Percentiles rank a stretch among this genome's conserved stretches.
These are phyloP conservation scores for Neonectria punicea DNA, from an alignment of 2,329 filamentous ascomycete genomes.

Conservation along the genomic window DNA sequence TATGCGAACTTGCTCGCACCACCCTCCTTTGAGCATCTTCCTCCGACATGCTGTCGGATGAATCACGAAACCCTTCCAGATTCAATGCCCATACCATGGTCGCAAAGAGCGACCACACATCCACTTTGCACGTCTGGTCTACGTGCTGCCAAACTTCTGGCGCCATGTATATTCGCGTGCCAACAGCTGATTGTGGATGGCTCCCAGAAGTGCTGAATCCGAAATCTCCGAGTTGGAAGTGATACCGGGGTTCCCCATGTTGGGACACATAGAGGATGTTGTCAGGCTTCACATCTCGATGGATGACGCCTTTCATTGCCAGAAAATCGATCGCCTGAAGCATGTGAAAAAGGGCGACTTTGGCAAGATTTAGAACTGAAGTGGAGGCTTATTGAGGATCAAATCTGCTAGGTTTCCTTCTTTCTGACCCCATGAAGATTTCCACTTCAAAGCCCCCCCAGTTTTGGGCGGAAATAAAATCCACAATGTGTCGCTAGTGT, in stretches of 20 bases:
- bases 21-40: too few relatives aligned
- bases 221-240: constrained; percentile 18
- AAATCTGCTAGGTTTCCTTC: constrained; percentile 18
- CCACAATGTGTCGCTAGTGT: constrained; percentile 16
- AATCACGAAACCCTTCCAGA: too few relatives aligned
- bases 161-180: constrained; percentile 25
- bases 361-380: too few relatives aligned
- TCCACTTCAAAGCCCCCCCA: constrained; percentile 6
- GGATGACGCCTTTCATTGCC: constrained; percentile 25
- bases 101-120: constrained; percentile 43
- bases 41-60: too few relatives aligned
- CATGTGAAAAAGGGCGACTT: constrained; percentile 26
- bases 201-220: neutral
- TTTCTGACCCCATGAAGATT: constrained; percentile 32
- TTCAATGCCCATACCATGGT: constrained; percentile 12
- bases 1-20: too few relatives aligned
- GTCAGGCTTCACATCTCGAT: constrained; percentile 38
- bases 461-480: constrained; percentile 16
- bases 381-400: too few relatives aligned
- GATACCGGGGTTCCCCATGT: neutral
- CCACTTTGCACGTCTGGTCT: constrained; percentile 34
- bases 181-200: neutral
- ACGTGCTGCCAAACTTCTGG: neutral
- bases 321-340: constrained; percentile 38
- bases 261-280: constrained; percentile 32